Percentiles rank a stretch among this genome's conserved stretches.
phyloP scores from a whole-genome alignment of 1,284 basidiomycete species.

The Cryptococcus hybrid region DNA sequence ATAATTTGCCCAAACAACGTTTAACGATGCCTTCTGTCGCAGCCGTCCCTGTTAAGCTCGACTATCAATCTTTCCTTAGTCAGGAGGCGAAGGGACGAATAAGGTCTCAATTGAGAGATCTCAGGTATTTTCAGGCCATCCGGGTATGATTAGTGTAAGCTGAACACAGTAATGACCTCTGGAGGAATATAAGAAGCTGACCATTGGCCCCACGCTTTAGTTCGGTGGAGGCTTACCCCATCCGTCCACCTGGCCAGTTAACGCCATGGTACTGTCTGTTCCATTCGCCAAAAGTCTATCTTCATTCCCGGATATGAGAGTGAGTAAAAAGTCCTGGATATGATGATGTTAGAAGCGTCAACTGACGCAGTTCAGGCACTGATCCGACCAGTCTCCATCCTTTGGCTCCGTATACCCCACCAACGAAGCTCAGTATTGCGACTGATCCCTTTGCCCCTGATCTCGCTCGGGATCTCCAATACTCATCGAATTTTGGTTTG shows the following conservation, averaged over 20 bases:
- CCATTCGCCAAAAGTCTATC: conserved; percentile 28
- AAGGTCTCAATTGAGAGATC: conserved; percentile 13
- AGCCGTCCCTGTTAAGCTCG: conserved; percentile 7
- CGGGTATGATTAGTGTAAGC: conserved; percentile 21
- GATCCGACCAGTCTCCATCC: conserved; percentile 11
- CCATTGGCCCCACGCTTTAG: conserved; percentile 4
- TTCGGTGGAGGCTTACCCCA: conserved; percentile 31
- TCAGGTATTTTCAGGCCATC: conserved; percentile 17
- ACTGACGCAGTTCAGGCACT: not conserved
- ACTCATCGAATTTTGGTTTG: conserved; percentile 25
- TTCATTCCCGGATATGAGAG: conserved; percentile 31
- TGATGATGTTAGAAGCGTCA: not conserved
- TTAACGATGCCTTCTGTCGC: conserved; percentile 4
- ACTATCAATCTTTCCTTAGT: conserved; percentile 15
- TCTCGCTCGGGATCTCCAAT: conserved; percentile 28
- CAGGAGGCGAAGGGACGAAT: conserved; percentile 11
- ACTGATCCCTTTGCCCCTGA: conserved; percentile 15
- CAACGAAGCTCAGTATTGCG: conserved; percentile 10
- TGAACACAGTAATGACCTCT: not conserved
- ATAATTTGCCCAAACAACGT: too few species aligned
- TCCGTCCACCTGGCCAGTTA: conserved; percentile 31
- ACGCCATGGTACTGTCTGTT: conserved; percentile 31
- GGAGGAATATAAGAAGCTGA: not conserved
- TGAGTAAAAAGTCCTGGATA: conserved; percentile 8
- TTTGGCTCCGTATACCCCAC: conserved; percentile 17